phyloP scores from a whole-genome alignment of 305 asterid genomes.

The Fraxinus baroniana region DNA sequence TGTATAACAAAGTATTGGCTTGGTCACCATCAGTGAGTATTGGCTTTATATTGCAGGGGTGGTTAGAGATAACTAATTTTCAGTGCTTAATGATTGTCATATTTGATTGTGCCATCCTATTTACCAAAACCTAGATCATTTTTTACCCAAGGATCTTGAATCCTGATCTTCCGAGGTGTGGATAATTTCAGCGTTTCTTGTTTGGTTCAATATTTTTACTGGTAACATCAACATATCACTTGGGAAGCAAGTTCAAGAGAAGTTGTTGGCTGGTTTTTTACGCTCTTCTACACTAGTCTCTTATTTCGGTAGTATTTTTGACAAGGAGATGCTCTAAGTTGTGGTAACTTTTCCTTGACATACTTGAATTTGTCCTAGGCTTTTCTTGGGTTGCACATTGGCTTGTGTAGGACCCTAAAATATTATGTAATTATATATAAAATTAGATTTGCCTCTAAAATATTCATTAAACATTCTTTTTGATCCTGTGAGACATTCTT shows the following conservation, averaged over 20 bases:
- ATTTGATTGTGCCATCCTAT: constrained; percentile 24
- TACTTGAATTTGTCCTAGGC: constrained; percentile 43
- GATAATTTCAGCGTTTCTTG: constrained; percentile 30
- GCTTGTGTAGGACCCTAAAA: constrained; percentile 34
- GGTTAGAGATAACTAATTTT: constrained; percentile 19
- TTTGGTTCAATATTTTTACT: constrained; percentile 25
- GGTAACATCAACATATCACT: constrained; percentile 23
- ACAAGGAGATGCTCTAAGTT: constrained; percentile 43
- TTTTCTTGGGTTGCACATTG: constrained; percentile 49
- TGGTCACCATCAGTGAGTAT: constrained; percentile 16
- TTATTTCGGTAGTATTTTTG: constrained; percentile 36
- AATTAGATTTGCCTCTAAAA: not conserved
- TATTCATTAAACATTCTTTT: no score
- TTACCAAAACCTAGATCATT: constrained; percentile 21
- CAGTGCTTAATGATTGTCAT: constrained; percentile 14
- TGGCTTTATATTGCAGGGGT: constrained; percentile 25
- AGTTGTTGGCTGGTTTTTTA: constrained; percentile 28
- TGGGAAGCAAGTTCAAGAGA: constrained; percentile 31
- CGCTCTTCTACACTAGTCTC: constrained; percentile 21
- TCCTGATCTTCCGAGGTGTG: constrained; percentile 32
- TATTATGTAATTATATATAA: no score
- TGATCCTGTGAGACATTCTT: not conserved
- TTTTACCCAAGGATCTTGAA: constrained; percentile 22
- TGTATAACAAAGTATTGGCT: constrained; percentile 20
- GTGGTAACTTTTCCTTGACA: constrained; percentile 41